Evolutionary conservation across 2,329 filamentous ascomycete genomes (phyloP).

Genomic region (Aphanoascus verrucosus): DNA sequence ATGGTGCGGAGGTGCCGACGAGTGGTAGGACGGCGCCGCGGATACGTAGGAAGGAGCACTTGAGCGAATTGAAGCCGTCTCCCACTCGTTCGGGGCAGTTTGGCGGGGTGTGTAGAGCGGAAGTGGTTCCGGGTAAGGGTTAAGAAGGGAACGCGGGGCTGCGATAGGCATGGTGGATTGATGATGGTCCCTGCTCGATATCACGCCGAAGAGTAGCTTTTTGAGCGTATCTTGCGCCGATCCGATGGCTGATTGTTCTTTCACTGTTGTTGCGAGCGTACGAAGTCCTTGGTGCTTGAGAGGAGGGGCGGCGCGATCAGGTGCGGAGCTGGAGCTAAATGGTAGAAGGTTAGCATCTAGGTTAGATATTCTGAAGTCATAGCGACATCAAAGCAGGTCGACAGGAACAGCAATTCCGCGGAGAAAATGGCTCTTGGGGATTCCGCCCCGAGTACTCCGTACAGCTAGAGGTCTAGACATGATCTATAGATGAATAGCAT

Average conservation of each 20-base stretch:
- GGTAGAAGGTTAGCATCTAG: slow-evolving; percentile 3
- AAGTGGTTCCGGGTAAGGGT: slow-evolving; percentile 15
- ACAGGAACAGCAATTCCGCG: no score
- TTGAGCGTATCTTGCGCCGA: neutral
- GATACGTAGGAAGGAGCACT: slow-evolving; percentile 59
- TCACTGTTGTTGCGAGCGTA: neutral
- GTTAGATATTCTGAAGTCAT: neutral
- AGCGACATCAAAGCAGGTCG: no score
- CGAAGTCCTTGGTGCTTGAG: neutral
- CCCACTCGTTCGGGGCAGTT: slow-evolving; percentile 41
- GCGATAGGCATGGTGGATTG: slow-evolving; percentile 13
- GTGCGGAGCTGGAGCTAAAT: neutral
- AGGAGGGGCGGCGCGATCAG: neutral
- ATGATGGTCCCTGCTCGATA: neutral
- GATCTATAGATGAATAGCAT: no score
- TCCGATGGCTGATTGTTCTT: neutral
- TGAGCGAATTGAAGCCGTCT: slow-evolving; percentile 56
- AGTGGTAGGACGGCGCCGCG: slow-evolving; percentile 55
- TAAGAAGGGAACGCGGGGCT: slow-evolving; percentile 17
- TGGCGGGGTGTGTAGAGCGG: slow-evolving; percentile 17
- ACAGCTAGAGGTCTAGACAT: no score
- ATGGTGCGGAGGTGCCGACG: slow-evolving; percentile 21
- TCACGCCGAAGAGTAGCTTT: no score
- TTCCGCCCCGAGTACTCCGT: no score
- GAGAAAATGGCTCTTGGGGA: no score